Base-by-base conservation (phyloP, 805 yeast species). In the Metschnikowia cerradonensis region DNA sequence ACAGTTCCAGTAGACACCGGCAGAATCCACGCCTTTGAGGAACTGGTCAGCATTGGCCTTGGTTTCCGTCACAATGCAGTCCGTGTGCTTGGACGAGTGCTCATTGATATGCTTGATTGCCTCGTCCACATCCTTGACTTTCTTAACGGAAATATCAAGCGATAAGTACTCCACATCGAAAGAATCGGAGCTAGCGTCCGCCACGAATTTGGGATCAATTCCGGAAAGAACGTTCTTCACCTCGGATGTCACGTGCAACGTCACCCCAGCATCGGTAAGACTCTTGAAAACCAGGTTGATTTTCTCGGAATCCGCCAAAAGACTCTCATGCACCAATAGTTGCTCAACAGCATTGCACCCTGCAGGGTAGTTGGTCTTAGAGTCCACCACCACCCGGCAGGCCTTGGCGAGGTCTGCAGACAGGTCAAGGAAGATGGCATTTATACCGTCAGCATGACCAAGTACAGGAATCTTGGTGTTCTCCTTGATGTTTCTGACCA, bases 291-390 rank as follows among this genome's bases (percentile, higher is more conserved):
- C 60, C 15, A 57, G 47, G 41, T 57, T 52, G 37, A 60, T 55
- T 17, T 58, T 48, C 57, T 61, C 59, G 13, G 51, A 5, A 22
- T 57, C 52, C 53, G 70, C 48, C 64, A 73, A 57, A 66, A 66
- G 52, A 58, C 59, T 63, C 46, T 75, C 70, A 67, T 86, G 79
- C 43, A 95, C 69, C 50, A 94, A 76, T 31, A 94, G 68, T 33
- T 94, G 89, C 68, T 94, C 99, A 49, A 82, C 92, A 6, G 99
- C 97, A 66, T 94, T 94, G 69, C 99, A 94, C n/a, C 96, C 99
- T 11, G 99, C 99, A 45, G 98, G 97, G 66, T 94, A 94, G 67
- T 90, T 91, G 0, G 97, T 90, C 70, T 94, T 94, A 4, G 97
- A 80, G 68, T 94, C 99, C 26, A 89, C 80, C 4, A 83, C 76